These are phyloP conservation scores for Hyaloscypha finlandica DNA, from an alignment of 495 filamentous ascomycete species.

Conservation along the genomic window DNA sequence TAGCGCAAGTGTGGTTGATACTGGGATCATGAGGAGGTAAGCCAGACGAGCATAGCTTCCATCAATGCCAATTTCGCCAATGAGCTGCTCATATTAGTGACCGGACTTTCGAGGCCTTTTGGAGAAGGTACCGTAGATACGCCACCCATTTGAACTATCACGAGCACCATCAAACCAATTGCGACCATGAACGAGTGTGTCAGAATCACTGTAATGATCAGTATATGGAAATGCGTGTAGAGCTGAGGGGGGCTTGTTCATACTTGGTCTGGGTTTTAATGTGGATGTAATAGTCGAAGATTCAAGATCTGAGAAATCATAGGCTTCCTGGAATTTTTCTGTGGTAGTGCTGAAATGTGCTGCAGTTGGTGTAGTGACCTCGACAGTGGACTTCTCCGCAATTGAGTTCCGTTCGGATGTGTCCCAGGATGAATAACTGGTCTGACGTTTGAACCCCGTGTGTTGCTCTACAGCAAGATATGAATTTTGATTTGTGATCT, in stretches of 20 bases:
- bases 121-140: constrained; percentile 10
- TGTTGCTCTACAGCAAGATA: neutral
- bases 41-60: constrained; percentile 10
- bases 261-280: neutral
- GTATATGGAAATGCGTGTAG: neutral
- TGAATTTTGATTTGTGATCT: neutral
- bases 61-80: constrained; percentile 16
- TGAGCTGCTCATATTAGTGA: constrained; percentile 11
- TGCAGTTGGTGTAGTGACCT: neutral
- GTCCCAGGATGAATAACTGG: too few relatives aligned
- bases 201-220: constrained; percentile 1
- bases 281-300: too few relatives aligned
- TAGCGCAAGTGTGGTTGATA: neutral
- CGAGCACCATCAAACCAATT: neutral
- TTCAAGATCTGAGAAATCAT: too few relatives aligned
- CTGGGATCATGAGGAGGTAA: constrained; percentile 14
- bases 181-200: constrained; percentile 6
- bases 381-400: too few relatives aligned
- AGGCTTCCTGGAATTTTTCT: too few relatives aligned
- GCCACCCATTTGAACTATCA: constrained; percentile 14
- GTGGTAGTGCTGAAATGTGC: neutral
- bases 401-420: too few relatives aligned
- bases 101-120: neutral
- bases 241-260: neutral
- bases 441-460: neutral